phyloP scores from a whole-genome alignment of 345 rosid genomes.

The Psidium guajava region DNA sequence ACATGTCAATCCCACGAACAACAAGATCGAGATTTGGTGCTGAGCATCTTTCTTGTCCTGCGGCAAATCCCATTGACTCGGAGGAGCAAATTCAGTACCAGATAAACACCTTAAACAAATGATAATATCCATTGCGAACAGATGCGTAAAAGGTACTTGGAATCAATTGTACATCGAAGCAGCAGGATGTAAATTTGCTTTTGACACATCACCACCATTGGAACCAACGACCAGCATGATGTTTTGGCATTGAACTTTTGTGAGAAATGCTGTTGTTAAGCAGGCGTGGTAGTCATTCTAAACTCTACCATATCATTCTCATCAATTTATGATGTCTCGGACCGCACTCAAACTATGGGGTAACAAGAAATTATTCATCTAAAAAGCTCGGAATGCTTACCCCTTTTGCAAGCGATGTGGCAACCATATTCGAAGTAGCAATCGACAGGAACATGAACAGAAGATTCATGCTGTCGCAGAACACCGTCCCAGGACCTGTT shows the following conservation, averaged over 20 bases:
- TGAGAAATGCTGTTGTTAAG: not conserved
- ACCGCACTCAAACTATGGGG: not conserved
- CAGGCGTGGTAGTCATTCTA: not conserved
- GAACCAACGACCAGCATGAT: not conserved
- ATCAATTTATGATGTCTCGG: not conserved
- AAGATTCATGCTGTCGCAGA: constrained; percentile 64
- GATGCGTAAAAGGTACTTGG: not conserved
- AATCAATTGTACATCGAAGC: not conserved
- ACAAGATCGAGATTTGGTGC: constrained; percentile 66
- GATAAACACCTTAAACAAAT: not conserved
- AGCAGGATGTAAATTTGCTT: not conserved
- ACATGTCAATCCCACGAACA: constrained; percentile 64
- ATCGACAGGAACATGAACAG: constrained; percentile 84
- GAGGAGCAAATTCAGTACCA: not conserved
- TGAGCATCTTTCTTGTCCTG: constrained; percentile 80
- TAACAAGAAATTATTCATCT: not conserved
- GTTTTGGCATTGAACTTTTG: not conserved
- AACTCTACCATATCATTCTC: not conserved
- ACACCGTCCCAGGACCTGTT: constrained; percentile 89
- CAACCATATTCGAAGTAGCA: constrained; percentile 91
- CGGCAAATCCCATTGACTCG: not conserved
- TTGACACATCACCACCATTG: not conserved
- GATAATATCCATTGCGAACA: not conserved
- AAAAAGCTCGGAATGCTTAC: constrained; percentile 18
- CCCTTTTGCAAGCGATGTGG: constrained; percentile 79